These are phyloP conservation scores for Cordyceps farinosa DNA, from an alignment of 2,329 filamentous ascomycete species.

Conservation along the genomic window DNA sequence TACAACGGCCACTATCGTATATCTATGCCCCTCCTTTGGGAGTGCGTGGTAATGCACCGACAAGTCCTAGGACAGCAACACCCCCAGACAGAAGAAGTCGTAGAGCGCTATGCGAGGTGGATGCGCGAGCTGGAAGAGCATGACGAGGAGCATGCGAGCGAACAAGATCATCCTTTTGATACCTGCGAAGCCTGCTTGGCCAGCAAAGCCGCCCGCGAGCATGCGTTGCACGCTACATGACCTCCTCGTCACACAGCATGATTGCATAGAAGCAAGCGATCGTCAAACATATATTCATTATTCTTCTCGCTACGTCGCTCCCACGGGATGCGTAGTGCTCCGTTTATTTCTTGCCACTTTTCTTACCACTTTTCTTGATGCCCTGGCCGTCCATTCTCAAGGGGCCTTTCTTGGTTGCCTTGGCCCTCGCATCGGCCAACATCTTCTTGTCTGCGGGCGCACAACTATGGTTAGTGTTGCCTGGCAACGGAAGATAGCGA, in stretches of 20 bases:
- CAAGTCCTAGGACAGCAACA: neutral
- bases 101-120: neutral
- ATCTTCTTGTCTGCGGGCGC: conserved; percentile 24
- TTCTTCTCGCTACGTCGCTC: neutral
- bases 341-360: conserved; percentile 90
- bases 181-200: neutral
- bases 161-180: neutral
- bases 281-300: neutral
- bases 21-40: neutral
- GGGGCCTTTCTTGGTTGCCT: conserved; percentile 85
- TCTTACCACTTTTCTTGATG: conserved; percentile 99
- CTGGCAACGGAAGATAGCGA: neutral
- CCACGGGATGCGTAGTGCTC: neutral
- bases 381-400: conserved; percentile 79
- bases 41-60: neutral
- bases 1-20: neutral
- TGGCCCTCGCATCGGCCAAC: conserved; percentile 80
- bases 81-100: neutral
- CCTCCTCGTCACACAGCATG: too few relatives aligned
- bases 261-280: neutral
- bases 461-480: neutral
- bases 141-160: neutral
- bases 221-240: neutral
- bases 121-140: neutral
- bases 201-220: neutral